Evolutionary conservation across 2,329 filamentous ascomycete genomes (phyloP), one percentile per base, ranked within the genome.

Genomic region (Chrysoporthe puriensis): DNA sequence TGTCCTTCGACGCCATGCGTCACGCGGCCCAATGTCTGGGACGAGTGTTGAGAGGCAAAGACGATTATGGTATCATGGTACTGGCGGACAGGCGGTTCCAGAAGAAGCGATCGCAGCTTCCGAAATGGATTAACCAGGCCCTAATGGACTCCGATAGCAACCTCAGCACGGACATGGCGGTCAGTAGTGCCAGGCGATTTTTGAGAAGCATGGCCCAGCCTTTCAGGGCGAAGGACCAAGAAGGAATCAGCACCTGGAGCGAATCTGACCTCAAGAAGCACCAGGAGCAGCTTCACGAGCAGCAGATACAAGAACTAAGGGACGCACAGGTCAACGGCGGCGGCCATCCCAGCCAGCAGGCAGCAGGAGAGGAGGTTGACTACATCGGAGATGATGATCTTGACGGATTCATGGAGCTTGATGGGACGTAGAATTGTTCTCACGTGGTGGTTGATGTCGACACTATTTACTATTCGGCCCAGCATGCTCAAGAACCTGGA

Each of bases 31-130:
- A 99, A 77, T 99, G 96, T 75, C 84, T 99, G 1, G 96, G 96
- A 16, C 94, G 96, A 76, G 96, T 99, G 56, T 83, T 99, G 70
- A 87, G 96, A 74, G 96, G 96, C 34, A 99, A 99, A 78, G 96
- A 99, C 76, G 96, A 99, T 79, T 99, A 99, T 78, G 96, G 96
- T n/a, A 93, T 99, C 83, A 99, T 99, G 96, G 95, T 99, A 4
- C 85, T 99, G 40, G 96, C 96, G 2, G 96, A 99, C 78, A 90
- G 93, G 54, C 89, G 96, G 21, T 99, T 97, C 79, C 90, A 93
- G 77, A 96, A 96, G 82, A 98, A 98, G 81, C 86, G 94, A 48
- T 85, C 80, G 3, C 96, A 99, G 79, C 84, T 99, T 40, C 96
- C 96, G 13, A 97, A 97, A 77, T 99, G 96, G 96, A 99, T 99